phyloP scores from a whole-genome alignment of 2,329 filamentous ascomycete genomes.

The Ilyonectria destructans region DNA sequence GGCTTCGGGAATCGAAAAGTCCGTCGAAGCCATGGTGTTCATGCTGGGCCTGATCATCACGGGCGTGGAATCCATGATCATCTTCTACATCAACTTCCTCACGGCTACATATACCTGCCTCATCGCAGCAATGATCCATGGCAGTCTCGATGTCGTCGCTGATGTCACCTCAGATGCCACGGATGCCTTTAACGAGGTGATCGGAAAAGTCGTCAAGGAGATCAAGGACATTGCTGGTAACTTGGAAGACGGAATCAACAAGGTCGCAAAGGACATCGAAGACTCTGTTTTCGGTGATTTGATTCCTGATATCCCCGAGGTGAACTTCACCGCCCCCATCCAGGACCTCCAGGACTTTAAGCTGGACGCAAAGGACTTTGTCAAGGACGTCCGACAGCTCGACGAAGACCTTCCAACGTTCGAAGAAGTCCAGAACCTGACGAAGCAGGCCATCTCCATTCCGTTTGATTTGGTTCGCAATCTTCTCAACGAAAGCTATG shows the following conservation, averaged over 20 bases:
- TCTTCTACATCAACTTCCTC: slow-evolving; percentile 94
- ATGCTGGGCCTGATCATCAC: slow-evolving; percentile 86
- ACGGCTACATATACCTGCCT: slow-evolving; percentile 93
- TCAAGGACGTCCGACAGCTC: slow-evolving; percentile 79
- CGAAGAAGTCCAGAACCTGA: slow-evolving; percentile 86
- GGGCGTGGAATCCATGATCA: slow-evolving; percentile 87
- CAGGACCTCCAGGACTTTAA: slow-evolving; percentile 79
- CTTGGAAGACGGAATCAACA: slow-evolving; percentile 65
- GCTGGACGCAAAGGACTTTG: slow-evolving; percentile 77
- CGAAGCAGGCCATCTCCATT: slow-evolving; percentile 79
- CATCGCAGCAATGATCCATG: slow-evolving; percentile 86
- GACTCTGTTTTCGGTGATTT: slow-evolving; percentile 67
- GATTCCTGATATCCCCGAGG: slow-evolving; percentile 60
- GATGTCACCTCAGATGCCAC: slow-evolving; percentile 69
- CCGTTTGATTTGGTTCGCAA: slow-evolving; percentile 88
- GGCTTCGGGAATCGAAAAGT: slow-evolving; percentile 83
- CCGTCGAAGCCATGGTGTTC: slow-evolving; percentile 84
- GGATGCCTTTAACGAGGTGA: slow-evolving; percentile 64
- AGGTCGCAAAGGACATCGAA: slow-evolving; percentile 62
- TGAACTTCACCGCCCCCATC: slow-evolving; percentile 79
- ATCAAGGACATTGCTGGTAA: slow-evolving; percentile 73
- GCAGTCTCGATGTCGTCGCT: slow-evolving; percentile 80
- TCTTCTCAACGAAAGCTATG: slow-evolving; percentile 80
- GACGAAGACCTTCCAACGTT: slow-evolving; percentile 89
- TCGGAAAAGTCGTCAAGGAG: slow-evolving; percentile 70